These are phyloP conservation scores for Camellia sinensis DNA, from an alignment of 148 eudicot species.

Conservation along the genomic window DNA sequence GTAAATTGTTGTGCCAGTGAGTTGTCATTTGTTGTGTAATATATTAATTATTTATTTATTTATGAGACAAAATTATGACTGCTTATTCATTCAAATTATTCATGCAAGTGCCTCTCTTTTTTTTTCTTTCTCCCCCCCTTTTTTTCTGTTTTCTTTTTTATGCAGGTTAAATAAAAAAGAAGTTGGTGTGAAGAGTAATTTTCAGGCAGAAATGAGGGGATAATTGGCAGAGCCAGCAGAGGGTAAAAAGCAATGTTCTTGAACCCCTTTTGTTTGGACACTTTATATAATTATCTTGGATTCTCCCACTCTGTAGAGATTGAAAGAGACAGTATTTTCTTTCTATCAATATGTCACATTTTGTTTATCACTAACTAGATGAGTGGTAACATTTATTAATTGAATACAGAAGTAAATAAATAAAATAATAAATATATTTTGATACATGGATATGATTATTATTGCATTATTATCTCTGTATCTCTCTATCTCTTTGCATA, in stretches of 20 bases:
- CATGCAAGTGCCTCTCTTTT: background rate
- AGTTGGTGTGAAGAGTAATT: conserved; percentile 8
- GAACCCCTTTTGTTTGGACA: conserved; percentile 22
- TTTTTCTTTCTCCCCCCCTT: too few relatives aligned
- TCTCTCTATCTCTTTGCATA: too few relatives aligned
- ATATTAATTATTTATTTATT: background rate
- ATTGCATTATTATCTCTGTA: too few relatives aligned
- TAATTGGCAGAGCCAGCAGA: background rate
- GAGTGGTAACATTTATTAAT: too few relatives aligned
- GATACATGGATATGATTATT: too few relatives aligned
- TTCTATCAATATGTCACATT: too few relatives aligned
- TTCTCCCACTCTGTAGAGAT: background rate
- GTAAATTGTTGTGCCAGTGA: background rate
- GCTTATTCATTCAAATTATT: background rate
- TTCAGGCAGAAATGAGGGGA: conserved; percentile 7
- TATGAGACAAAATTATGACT: conserved; percentile 6
- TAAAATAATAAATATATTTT: too few relatives aligned
- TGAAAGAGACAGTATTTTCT: background rate
- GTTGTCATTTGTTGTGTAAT: background rate
- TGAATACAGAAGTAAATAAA: too few relatives aligned
- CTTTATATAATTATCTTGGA: conserved; percentile 23
- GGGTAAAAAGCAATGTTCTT: conserved; percentile 15
- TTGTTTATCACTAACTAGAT: too few relatives aligned
- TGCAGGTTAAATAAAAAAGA: background rate
- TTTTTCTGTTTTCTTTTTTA: background rate